Conservation (phyloP, 352 stramenopile genomes). For the Phytophthora cajani region DNA sequence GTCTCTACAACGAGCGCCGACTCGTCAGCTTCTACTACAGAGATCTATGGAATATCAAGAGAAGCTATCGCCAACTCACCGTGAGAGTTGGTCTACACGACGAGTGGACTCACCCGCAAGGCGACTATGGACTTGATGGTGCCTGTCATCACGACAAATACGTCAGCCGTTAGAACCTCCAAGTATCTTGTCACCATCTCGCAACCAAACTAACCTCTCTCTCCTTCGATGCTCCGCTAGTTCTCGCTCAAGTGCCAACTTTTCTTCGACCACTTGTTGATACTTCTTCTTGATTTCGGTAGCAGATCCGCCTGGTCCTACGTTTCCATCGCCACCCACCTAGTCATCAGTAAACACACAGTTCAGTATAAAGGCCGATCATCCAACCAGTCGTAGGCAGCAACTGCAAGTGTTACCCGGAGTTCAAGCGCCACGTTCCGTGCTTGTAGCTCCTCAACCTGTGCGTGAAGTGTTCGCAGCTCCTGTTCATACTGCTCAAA, state of each 20-base stretch:
- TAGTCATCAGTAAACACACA: background rate
- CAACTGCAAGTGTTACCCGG: slow-evolving; percentile 31
- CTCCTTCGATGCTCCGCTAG: slow-evolving; percentile 61
- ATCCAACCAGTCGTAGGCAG: background rate
- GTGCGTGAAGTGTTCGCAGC: slow-evolving; percentile 50
- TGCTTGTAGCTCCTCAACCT: slow-evolving; percentile 64
- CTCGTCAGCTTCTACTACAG: background rate
- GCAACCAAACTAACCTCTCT: slow-evolving; percentile 48
- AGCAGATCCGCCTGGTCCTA: slow-evolving; percentile 13
- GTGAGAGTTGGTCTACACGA: slow-evolving; percentile 65
- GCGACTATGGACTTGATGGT: slow-evolving; percentile 72
- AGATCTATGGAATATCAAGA: background rate
- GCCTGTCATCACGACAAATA: slow-evolving; percentile 26
- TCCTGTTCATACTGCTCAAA: slow-evolving; percentile 85
- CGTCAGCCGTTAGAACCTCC: background rate
- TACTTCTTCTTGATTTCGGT: slow-evolving; percentile 76
- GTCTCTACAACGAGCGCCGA: slow-evolving; percentile 39
- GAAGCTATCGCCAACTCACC: slow-evolving; percentile 33
- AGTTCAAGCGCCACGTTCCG: slow-evolving; percentile 77
- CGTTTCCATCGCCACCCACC: slow-evolving; percentile 12
- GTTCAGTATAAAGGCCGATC: background rate
- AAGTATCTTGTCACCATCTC: background rate
- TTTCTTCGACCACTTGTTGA: slow-evolving; percentile 63
- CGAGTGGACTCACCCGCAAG: slow-evolving; percentile 70
- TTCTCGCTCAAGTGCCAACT: slow-evolving; percentile 62